These are phyloP conservation scores for Anthoceros angustus DNA, from an alignment of 225 moss, liverwort and hornwort genomes.

Conservation along the genomic window DNA sequence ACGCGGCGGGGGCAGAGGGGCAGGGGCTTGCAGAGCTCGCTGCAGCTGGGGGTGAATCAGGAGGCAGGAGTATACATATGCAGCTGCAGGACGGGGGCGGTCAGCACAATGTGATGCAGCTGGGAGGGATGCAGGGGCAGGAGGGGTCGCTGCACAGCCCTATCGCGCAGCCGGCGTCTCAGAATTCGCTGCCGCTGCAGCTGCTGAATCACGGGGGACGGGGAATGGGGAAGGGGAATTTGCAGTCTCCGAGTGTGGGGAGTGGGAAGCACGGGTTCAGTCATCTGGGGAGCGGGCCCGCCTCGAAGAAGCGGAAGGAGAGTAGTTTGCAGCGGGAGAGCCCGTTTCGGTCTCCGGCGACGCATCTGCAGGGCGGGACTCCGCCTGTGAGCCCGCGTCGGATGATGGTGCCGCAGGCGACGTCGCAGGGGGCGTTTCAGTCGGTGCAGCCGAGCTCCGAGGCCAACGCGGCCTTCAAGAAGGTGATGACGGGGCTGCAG, in stretches of 20 bases:
- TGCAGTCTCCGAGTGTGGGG: neutral
- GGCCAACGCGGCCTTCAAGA: constrained; percentile 25
- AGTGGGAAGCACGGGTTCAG: constrained; percentile 1
- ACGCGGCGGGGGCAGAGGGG: constrained; percentile 30
- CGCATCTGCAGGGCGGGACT: constrained; percentile 15
- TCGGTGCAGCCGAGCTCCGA: constrained; percentile 10
- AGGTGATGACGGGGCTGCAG: constrained; percentile 20
- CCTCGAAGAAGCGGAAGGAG: neutral
- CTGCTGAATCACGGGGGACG: neutral
- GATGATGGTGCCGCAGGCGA: constrained; percentile 13
- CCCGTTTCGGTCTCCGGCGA: constrained; percentile 9
- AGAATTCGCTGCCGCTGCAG: neutral
- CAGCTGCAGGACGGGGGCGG: neutral
- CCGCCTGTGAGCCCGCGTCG: constrained; percentile 19
- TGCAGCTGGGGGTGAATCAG: constrained; percentile 20
- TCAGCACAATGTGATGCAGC: neutral
- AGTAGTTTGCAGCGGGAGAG: neutral
- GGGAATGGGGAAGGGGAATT: neutral
- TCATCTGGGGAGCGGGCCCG: neutral
- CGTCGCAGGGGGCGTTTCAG: constrained; percentile 31
- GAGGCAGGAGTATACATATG: constrained; percentile 24
- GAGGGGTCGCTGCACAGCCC: neutral
- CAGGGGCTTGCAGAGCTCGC: too few species aligned
- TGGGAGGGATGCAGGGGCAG: neutral
- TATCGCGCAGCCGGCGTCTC: neutral